These are phyloP conservation scores for Pseudonitzschia multiseries DNA, from an alignment of 108 stramenopile genomes.

Conservation along the genomic window DNA sequence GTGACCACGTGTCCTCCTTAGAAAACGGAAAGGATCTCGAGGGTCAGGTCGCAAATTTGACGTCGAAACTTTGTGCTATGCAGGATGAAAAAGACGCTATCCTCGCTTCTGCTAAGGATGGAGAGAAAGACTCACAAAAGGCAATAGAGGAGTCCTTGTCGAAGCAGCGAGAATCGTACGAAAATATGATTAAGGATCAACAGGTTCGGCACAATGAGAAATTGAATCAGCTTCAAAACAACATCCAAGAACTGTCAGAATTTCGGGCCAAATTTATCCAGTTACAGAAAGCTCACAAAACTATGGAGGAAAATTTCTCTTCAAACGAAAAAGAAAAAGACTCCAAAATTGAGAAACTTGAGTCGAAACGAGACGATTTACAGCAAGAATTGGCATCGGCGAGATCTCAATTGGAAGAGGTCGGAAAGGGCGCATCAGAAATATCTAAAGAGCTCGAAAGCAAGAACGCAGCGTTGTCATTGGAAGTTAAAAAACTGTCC, in stretches of 20 bases:
- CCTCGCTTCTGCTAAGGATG: conserved; percentile 24
- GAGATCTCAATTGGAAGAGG: conserved; percentile 5
- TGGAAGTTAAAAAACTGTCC: conserved; percentile 6
- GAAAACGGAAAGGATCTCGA: conserved; percentile 21
- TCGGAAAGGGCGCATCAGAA: conserved; percentile 16
- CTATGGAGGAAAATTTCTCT: background rate
- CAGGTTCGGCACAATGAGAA: conserved; percentile 25
- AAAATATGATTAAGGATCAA: conserved; percentile 38
- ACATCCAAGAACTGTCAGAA: conserved; percentile 18
- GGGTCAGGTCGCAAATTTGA: conserved; percentile 17
- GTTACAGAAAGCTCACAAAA: background rate
- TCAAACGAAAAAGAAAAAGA: conserved; percentile 4
- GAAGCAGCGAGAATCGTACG: conserved; percentile 42
- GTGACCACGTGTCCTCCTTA: conserved; percentile 13
- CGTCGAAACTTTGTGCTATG: conserved; percentile 18
- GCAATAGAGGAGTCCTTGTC: conserved; percentile 35
- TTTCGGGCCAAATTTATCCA: background rate
- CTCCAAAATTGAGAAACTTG: background rate
- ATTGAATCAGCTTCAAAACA: conserved; percentile 20
- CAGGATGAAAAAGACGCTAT: conserved; percentile 34
- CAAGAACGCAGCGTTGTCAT: conserved; percentile 12
- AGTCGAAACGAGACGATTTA: background rate
- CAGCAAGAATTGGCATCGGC: conserved; percentile 20
- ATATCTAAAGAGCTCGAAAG: conserved; percentile 10
- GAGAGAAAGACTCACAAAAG: conserved; percentile 29